These are phyloP conservation scores for Stachybotrys elegans DNA, from an alignment of 2,329 filamentous ascomycete genomes.

Conservation along the genomic window DNA sequence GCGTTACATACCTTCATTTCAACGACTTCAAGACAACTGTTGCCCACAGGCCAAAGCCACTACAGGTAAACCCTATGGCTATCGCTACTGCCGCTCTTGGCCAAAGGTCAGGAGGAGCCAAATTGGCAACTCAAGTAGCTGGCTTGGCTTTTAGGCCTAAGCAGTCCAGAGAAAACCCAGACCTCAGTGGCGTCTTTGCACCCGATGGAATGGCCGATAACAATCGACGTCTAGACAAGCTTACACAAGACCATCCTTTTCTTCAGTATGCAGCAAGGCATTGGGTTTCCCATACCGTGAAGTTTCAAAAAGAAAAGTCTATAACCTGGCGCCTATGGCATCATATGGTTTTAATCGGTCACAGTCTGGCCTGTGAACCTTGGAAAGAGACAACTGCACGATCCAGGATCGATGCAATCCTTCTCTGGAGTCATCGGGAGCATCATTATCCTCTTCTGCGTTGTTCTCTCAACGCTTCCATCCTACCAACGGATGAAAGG, in stretches of 20 bases:
- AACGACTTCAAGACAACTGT: slow-evolving; percentile 1
- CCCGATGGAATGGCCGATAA: not conserved
- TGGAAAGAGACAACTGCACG: not conserved
- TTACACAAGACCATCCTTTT: not conserved
- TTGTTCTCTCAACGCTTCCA: too few species aligned
- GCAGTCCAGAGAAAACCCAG: not conserved
- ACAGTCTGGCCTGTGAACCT: not conserved
- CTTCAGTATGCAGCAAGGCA: not conserved
- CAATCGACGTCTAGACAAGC: not conserved
- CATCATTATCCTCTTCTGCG: slow-evolving; percentile 1
- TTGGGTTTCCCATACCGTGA: not conserved
- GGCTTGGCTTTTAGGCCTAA: not conserved
- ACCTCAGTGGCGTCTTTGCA: not conserved
- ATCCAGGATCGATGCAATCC: not conserved
- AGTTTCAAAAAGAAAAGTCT: not conserved
- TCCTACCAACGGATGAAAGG: not conserved
- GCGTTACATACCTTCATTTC: slow-evolving; percentile 2
- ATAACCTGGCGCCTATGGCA: not conserved
- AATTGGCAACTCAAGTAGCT: not conserved
- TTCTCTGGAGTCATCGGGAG: not conserved
- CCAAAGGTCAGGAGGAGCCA: not conserved
- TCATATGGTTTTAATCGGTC: not conserved
- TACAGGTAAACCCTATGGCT: not conserved
- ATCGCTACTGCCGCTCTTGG: not conserved
- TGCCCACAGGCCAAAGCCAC: not conserved